Percentiles rank a stretch among this genome's conserved stretches.
phyloP scores from a whole-genome alignment of 176 grass and related monocot species.

The Lolium multiflorum region DNA sequence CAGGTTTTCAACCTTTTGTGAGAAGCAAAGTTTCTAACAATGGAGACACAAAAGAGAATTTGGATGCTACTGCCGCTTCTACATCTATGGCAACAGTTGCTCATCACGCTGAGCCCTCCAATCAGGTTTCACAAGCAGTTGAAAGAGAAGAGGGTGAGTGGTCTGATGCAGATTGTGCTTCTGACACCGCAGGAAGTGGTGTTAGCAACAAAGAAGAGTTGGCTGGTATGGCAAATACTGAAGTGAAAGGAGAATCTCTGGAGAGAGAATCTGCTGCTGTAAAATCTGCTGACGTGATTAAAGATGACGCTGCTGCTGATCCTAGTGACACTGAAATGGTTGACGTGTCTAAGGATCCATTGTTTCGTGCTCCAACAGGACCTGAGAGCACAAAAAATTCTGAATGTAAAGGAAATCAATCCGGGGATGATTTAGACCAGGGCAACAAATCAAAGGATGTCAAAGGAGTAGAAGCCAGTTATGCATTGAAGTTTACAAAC shows the following conservation, averaged over 20 bases:
- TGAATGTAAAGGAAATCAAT: conserved; percentile 63
- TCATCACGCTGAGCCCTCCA: conserved; percentile 31
- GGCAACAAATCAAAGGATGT: conserved; percentile 74
- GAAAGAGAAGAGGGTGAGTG: conserved; percentile 99
- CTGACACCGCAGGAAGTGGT: conserved; percentile 59
- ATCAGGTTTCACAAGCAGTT: conserved; percentile 49
- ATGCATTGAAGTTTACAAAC: conserved; percentile 80
- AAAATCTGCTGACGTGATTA: conserved; percentile 43
- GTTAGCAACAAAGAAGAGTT: conserved; percentile 62
- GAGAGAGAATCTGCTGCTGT: conserved; percentile 48
- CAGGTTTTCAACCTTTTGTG: conserved; percentile 91
- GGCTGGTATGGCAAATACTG: conserved; percentile 40
- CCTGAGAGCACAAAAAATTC: conserved; percentile 39
- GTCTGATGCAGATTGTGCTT: conserved; percentile 85
- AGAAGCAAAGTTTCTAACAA: conserved; percentile 62
- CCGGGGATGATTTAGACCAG: conserved; percentile 61
- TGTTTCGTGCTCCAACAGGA: conserved; percentile 36
- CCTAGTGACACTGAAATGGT: conserved; percentile 57
- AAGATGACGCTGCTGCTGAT: conserved; percentile 50
- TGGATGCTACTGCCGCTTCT: conserved; percentile 43
- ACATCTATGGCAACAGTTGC: conserved; percentile 40
- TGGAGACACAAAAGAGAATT: conserved; percentile 37
- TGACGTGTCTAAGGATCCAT: conserved; percentile 58
- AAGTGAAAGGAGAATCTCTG: conserved; percentile 55
- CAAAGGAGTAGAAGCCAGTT: conserved; percentile 87